Percentiles rank a stretch among this genome's conserved stretches.
Evolutionary conservation across 176 grass and related monocot species (phyloP).

Genomic region (Chloris gayana): DNA sequence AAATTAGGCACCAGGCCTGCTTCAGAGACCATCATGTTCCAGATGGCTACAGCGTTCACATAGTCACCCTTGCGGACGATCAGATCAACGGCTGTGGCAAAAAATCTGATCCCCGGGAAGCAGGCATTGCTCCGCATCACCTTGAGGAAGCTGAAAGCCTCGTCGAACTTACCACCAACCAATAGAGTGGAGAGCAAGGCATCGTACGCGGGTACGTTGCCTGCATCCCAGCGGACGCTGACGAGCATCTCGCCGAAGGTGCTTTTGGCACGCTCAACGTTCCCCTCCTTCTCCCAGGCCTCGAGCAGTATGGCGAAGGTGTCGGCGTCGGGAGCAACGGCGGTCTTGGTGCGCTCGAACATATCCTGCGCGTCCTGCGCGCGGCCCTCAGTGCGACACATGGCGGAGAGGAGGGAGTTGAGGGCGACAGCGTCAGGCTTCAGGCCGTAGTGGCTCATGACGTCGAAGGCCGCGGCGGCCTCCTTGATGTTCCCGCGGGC

Average conservation of each 20-base stretch:
- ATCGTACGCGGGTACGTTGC: conserved; percentile 56
- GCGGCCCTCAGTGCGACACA: conserved; percentile 54
- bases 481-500: conserved; percentile 59
- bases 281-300: conserved; percentile 78
- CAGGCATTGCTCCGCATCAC: conserved; percentile 71
- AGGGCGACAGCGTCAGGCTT: conserved; percentile 56
- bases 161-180: conserved; percentile 41
- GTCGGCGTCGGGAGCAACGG: conserved; percentile 56
- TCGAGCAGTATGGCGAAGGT: conserved; percentile 84
- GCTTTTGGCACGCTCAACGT: conserved; percentile 46
- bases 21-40: conserved; percentile 74
- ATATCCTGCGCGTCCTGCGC: conserved; percentile 45
- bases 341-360: conserved; percentile 59
- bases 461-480: conserved; percentile 61
- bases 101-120: conserved; percentile 72
- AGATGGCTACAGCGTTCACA: conserved; percentile 35
- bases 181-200: conserved; percentile 72
- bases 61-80: conserved; percentile 40
- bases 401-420: conserved; percentile 77
- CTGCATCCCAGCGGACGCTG: conserved; percentile 58
- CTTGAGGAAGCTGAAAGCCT: conserved; percentile 64
- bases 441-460: conserved; percentile 67
- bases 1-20: conserved; percentile 55
- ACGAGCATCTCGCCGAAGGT: conserved; percentile 77
- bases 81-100: conserved; percentile 49